phyloP scores from a whole-genome alignment of 768 basidiomycete genomes.

The Fomitopsis pulvina region DNA sequence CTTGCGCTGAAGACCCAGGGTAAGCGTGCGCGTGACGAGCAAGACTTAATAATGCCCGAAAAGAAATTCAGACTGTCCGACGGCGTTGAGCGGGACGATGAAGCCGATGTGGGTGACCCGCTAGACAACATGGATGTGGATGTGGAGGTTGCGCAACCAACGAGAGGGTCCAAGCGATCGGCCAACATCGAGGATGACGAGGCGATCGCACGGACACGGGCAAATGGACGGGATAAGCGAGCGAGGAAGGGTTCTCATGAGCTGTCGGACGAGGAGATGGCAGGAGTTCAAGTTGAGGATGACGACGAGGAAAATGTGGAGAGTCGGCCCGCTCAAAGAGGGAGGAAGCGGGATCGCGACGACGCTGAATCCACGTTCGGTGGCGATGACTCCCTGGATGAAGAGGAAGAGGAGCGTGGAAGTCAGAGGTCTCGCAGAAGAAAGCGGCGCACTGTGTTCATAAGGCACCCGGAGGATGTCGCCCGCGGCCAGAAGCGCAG shows the following conservation, averaged over 20 bases:
- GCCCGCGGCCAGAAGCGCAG: slow-evolving; percentile 62
- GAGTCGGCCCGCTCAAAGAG: slow-evolving; percentile 26
- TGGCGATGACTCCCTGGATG: slow-evolving; percentile 42
- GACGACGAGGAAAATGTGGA: slow-evolving; percentile 7
- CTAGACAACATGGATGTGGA: slow-evolving; percentile 20
- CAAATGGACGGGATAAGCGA: slow-evolving; percentile 43
- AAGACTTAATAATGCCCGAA: slow-evolving; percentile 27
- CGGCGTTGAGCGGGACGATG: slow-evolving; percentile 45
- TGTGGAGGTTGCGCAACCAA: slow-evolving; percentile 10
- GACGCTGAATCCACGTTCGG: slow-evolving; percentile 70
- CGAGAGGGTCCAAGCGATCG: slow-evolving; percentile 46
- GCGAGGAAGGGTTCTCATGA: slow-evolving; percentile 46
- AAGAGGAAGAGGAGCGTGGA: slow-evolving; percentile 31
- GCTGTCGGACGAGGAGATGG: slow-evolving; percentile 21
- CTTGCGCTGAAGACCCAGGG: slow-evolving; percentile 1
- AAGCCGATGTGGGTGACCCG: slow-evolving; percentile 33
- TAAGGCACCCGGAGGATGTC: slow-evolving; percentile 42
- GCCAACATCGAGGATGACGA: slow-evolving; percentile 41
- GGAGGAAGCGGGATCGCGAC: slow-evolving; percentile 71
- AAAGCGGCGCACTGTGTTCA: slow-evolving; percentile 46
- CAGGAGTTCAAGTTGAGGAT: slow-evolving; percentile 4
- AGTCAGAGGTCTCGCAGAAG: slow-evolving; percentile 36
- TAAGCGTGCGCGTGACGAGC: slow-evolving; percentile 34
- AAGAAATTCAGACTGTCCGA: slow-evolving; percentile 45
- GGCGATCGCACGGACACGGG: slow-evolving; percentile 29